Conservation (phyloP, 164 flowering plant genomes). For the Dillenia turbinata region DNA sequence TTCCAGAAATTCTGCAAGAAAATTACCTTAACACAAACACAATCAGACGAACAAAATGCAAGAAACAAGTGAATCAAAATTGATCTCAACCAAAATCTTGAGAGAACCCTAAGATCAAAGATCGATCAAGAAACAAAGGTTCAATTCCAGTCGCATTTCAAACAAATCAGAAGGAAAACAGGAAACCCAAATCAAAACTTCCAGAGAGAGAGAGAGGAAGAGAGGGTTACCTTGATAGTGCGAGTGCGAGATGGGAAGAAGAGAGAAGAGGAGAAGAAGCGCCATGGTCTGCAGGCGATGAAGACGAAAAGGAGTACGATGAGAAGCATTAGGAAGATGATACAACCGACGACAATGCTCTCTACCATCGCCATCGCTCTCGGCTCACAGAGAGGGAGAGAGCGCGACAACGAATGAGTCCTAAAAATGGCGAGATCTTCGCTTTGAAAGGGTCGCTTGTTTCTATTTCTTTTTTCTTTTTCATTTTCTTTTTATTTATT, state of each 20-base stretch:
- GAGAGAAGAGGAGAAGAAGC: conserved; percentile 37
- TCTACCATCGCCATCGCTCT: conserved; percentile 44
- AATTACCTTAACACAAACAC: no score
- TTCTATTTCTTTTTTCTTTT: background rate
- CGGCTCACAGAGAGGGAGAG: conserved; percentile 15
- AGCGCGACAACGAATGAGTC: conserved; percentile 16
- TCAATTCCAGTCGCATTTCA: no score
- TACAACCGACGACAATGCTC: conserved; percentile 29
- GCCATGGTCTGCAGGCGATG: conserved; percentile 80
- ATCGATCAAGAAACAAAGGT: no score
- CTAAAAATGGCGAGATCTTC: conserved; percentile 33
- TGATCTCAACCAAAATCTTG: no score
- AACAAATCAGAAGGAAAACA: no score
- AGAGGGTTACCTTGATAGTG: conserved; percentile 41
- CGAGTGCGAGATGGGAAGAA: conserved; percentile 25
- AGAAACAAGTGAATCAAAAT: no score
- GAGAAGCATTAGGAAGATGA: conserved; percentile 54
- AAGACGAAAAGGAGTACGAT: conserved; percentile 52
- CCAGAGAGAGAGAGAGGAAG: no score
- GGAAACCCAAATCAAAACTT: no score
- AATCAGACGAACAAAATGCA: no score
- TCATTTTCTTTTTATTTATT: no score
- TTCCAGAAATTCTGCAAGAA: no score
- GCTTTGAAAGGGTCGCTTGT: conserved; percentile 70
- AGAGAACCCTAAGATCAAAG: no score